Base-by-base conservation (phyloP, 345 rosid species). In the Salix viminalis region DNA sequence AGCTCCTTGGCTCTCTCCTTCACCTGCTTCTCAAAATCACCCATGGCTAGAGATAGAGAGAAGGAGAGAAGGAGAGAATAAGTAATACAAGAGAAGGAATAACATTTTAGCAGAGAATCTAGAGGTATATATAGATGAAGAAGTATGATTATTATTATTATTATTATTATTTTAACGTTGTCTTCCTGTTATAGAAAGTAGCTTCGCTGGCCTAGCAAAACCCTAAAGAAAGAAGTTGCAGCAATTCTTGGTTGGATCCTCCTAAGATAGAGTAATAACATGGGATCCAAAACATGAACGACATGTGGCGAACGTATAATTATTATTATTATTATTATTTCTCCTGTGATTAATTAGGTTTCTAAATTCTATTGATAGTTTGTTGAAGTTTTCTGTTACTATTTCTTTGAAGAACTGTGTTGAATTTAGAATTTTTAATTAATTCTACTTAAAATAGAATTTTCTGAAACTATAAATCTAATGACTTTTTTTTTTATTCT, bases 21-120 rank as follows among this genome's bases (percentile, higher is more conserved):
- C 90, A 95, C 89, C 84, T 90, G 88, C 15, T 88, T 81, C 90
- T 93, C 96, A 58, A 95, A 91, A 8, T 91, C 91, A 52, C 85
- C 93, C 97, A 90, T 90, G 44, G 66, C 68, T 69, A 52, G 23
- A 39, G 21, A 54, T 64, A 3, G 23, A n/a, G n/a, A 36, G 28
- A 19, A 23, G 12, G 41, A 44, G 37, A 66, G 30, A n/a, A 16
- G 65, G 11, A 37, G 56, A 70, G 16, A 24, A 3, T 13, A 41
- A 7, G 10, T 3, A 34, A 1, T 1, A 2, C 15, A 13, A 50
- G 75, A 19, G 2, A 32, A n/a, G 67, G 15, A 16, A 75, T 36
- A 72, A 44, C 4, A 0, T 10, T 56, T n/a, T 9, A 6, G 39
- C 0, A 71, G 61, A 3, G 73, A 44, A 48, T 70, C 34, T 26